phyloP scores from a whole-genome alignment of 2,329 filamentous ascomycete genomes.

The Exophiala sp. region DNA sequence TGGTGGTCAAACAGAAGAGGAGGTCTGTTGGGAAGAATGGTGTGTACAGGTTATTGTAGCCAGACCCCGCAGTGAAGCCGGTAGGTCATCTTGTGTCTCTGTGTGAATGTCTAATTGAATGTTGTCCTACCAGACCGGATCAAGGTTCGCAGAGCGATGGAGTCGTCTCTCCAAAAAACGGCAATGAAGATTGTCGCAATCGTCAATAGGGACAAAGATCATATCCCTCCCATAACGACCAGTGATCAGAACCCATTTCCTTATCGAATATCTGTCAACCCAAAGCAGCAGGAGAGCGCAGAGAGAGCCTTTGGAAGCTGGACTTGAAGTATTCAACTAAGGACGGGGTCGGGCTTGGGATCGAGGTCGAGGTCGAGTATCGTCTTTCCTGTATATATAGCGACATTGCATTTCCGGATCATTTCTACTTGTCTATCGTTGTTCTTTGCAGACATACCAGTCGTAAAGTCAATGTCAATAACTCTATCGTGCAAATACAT shows the following conservation, averaged over 20 bases:
- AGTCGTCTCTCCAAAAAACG: constrained; percentile 79
- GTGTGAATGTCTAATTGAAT: neutral
- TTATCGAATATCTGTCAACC: constrained; percentile 87
- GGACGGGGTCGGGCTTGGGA: neutral
- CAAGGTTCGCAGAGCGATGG: constrained; percentile 87
- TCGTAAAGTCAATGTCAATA: constrained; percentile 10
- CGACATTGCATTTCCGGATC: neutral
- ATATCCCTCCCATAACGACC: constrained; percentile 94
- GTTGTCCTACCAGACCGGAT: constrained; percentile 62
- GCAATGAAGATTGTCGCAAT: constrained; percentile 86
- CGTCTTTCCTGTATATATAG: neutral
- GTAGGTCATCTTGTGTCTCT: constrained; percentile 48
- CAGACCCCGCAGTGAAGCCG: constrained; percentile 81
- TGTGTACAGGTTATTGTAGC: constrained; percentile 89
- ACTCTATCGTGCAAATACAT: constrained; percentile 21
- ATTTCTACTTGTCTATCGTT: neutral
- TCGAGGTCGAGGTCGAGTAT: neutral
- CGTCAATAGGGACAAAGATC: constrained; percentile 85
- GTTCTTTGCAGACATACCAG: neutral
- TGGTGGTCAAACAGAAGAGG: constrained; percentile 68
- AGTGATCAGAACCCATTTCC: constrained; percentile 91
- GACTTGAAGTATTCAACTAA: constrained; percentile 34
- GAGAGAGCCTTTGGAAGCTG: constrained; percentile 73
- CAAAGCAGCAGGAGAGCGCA: constrained; percentile 72
- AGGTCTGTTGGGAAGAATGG: constrained; percentile 97